Evolutionary conservation across 805 yeast species (phyloP).

Genomic region (Barnettozyma pratensis): DNA sequence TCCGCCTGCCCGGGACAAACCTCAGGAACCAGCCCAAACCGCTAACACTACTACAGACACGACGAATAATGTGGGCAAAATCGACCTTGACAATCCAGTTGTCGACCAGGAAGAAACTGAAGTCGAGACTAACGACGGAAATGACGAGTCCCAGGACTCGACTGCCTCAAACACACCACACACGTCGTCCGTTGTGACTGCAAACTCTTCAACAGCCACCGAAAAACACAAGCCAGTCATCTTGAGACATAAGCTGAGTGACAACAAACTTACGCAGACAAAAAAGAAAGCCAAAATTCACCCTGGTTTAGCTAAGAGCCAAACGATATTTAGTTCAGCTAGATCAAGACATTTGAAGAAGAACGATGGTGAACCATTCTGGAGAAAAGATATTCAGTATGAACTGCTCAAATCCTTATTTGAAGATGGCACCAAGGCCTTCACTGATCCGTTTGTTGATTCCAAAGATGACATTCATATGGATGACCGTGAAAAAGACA

Average conservation of each 20-base stretch:
- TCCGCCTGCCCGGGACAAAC: neutral
- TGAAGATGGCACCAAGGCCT: constrained; percentile 56
- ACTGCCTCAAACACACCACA: neutral
- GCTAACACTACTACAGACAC: neutral
- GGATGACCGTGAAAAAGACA: constrained; percentile 29
- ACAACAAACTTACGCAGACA: neutral
- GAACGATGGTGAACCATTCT: constrained; percentile 86
- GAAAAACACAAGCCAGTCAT: constrained; percentile 2
- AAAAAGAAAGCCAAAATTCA: constrained; percentile 8
- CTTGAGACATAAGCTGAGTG: constrained; percentile 4
- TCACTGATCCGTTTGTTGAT: constrained; percentile 55
- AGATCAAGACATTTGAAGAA: constrained; percentile 68
- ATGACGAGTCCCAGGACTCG: neutral
- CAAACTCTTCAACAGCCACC: neutral
- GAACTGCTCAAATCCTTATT: constrained; percentile 67
- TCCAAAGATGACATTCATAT: constrained; percentile 31
- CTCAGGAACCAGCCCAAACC: neutral
- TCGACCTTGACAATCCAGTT: neutral
- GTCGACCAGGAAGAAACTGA: neutral
- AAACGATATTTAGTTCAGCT: constrained; percentile 22
- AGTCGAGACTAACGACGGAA: neutral
- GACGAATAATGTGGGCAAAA: neutral
- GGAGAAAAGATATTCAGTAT: constrained; percentile 84
- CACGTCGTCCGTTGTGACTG: neutral
- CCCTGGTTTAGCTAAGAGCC: constrained; percentile 8